Base-by-base conservation (phyloP, 75 land plant species). In the Picea sitchensis region DNA sequence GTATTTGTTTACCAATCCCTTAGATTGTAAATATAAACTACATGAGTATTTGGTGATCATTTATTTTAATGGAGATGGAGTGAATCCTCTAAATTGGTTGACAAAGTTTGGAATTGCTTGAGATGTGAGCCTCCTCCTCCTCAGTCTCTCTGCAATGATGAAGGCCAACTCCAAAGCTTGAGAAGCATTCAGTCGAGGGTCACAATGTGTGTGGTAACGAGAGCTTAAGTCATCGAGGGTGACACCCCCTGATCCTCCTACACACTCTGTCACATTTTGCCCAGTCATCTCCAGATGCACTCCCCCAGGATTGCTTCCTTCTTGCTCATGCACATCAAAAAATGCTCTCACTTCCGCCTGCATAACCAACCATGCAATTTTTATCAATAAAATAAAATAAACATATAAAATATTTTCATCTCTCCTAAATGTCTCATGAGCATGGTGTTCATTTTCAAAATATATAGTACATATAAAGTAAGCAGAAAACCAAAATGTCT, bases 251-350 rank as follows among this genome's bases (percentile, higher is more conserved):
- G 89, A 84, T 59, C 93, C 93, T 17, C 93, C 93, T 38, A 91
- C 80, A 71, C 93, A 91, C 74, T 91, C 93, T 21, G 92, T 91
- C n/a, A 91, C 92, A 61, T 91, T 87, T 71, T 90, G 92, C 64
- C 93, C 93, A 1, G 93, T 91, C 93, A 91, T 91, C 83, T 91
- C 93, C 79, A 91, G 73, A 73, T 91, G 93, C 56, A 91, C 82
- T 56, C 92, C 93, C 65, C 93, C 93, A 14, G 93, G 89, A 59
- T 91, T 78, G 76, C 86, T 90, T 2, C 93, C 93, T 78, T 91
- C 92, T 80, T 90, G 85, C n/a, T 91, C 83, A 76, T 91, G 93
- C 44, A 91, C 92, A 80, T 91, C 93, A 76, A 91, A 91, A 86
- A 91, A 91, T 30, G 93, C 90, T 59, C 82, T 77, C 69, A 90